These are phyloP conservation scores for Paraglomus brasilianum DNA, from an alignment of 192 early-diverging fungal genomes.

Conservation along the genomic window DNA sequence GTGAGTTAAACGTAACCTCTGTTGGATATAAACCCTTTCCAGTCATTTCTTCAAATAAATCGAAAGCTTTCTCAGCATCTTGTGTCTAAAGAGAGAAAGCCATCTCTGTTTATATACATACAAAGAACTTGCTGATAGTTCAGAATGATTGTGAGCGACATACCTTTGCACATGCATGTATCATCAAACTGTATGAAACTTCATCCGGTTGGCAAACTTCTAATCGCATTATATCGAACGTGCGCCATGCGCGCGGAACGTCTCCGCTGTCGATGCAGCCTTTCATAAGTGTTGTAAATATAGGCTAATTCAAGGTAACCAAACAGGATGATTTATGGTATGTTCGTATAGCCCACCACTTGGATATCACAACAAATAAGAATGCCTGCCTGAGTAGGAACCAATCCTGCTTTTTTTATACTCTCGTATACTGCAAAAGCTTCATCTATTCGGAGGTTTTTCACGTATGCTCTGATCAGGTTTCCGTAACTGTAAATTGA, in stretches of 20 bases:
- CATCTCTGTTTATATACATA: background rate
- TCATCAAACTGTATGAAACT: conserved; percentile 84
- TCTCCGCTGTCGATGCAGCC: conserved; percentile 74
- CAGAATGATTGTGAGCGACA: background rate
- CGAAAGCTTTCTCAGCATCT: conserved; percentile 87
- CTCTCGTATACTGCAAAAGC: conserved; percentile 75
- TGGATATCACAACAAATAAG: conserved; percentile 32
- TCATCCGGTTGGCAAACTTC: conserved; percentile 78
- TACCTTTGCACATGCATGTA: conserved; percentile 82
- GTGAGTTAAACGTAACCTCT: conserved; percentile 81
- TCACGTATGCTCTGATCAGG: conserved; percentile 70
- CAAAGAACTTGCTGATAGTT: background rate
- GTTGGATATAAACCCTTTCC: conserved; percentile 66
- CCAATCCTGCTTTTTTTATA: conserved; percentile 64
- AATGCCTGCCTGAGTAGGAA: conserved; percentile 45
- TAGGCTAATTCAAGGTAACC: conserved; percentile 40
- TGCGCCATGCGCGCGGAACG: conserved; percentile 80
- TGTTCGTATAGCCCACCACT: conserved; percentile 33
- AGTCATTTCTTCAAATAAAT: conserved; percentile 89
- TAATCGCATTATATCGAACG: conserved; percentile 84
- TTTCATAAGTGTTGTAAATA: conserved; percentile 82
- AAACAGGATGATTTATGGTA: conserved; percentile 40
- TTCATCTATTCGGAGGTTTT: conserved; percentile 55
- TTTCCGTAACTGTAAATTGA: conserved; percentile 67
- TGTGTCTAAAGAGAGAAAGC: conserved; percentile 41